These are phyloP conservation scores for Marasmius sp. DNA, from an alignment of 1,284 basidiomycete genomes.

Conservation along the genomic window DNA sequence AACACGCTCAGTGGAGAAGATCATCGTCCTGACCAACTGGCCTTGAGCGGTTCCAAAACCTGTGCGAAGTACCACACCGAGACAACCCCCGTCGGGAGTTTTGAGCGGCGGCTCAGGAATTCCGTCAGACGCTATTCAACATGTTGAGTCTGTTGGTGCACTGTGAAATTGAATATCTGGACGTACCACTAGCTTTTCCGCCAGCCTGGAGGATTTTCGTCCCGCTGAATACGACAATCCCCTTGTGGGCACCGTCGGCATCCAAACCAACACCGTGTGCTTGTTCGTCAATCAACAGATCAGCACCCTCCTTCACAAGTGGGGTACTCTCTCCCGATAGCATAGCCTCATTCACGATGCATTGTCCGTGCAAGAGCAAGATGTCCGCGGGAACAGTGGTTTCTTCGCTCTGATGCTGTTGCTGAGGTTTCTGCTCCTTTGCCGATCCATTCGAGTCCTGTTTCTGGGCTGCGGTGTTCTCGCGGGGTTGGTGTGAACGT, in stretches of 20 bases:
- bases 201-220: constrained; percentile 90
- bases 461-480: constrained; percentile 30
- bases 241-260: constrained; percentile 84
- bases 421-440: constrained; percentile 23
- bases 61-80: constrained; percentile 90
- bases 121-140: constrained; percentile 23
- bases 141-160: constrained; percentile 41
- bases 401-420: constrained; percentile 60
- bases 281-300: constrained; percentile 74
- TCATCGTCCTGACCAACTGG: constrained; percentile 91
- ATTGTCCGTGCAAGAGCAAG: constrained; percentile 83
- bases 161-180: not conserved
- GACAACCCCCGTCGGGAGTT: constrained; percentile 87
- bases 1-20: constrained; percentile 93
- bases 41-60: constrained; percentile 97
- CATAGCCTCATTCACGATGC: constrained; percentile 98
- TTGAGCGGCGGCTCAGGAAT: constrained; percentile 24
- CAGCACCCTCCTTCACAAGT: constrained; percentile 74
- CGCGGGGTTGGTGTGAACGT: not conserved
- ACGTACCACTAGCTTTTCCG: constrained; percentile 35
- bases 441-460: constrained; percentile 19
- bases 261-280: constrained; percentile 76
- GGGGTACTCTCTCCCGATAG: constrained; percentile 95
- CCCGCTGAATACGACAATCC: constrained; percentile 88
- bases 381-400: constrained; percentile 91